phyloP scores from a whole-genome alignment of 164 flowering plant species.

The Dillenia suffruticosa region DNA sequence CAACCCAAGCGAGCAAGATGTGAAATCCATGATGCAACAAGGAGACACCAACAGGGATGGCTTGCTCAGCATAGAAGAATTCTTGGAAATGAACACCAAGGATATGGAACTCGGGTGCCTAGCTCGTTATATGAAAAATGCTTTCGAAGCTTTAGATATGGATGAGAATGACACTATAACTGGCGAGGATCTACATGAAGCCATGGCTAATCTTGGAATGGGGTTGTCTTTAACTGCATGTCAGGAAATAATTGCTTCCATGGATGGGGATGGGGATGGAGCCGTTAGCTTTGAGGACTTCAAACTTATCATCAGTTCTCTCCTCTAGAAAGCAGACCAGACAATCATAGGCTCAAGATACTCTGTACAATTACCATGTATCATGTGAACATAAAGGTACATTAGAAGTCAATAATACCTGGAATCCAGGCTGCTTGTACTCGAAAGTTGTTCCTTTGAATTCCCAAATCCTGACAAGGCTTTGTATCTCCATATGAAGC shows the following conservation, averaged over 20 bases:
- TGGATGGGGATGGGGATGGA: constrained; percentile 53
- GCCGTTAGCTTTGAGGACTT: constrained; percentile 34
- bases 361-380: too few species aligned
- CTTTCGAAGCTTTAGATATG: constrained; percentile 22
- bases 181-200: constrained; percentile 30
- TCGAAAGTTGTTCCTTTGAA: too few species aligned
- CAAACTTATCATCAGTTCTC: constrained; percentile 29
- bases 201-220: constrained; percentile 13
- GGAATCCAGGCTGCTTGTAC: too few species aligned
- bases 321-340: constrained; percentile 17
- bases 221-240: constrained; percentile 31
- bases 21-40: constrained; percentile 37
- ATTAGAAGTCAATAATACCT: too few species aligned
- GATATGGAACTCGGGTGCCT: constrained; percentile 34
- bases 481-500: too few species aligned
- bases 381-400: too few species aligned
- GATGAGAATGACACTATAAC: constrained; percentile 32
- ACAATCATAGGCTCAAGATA: too few species aligned
- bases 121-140: constrained; percentile 13
- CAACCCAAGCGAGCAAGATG: constrained; percentile 32
- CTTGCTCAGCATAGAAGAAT: constrained; percentile 39
- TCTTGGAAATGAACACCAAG: constrained; percentile 46
- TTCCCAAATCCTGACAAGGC: too few species aligned
- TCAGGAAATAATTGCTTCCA: constrained; percentile 26
- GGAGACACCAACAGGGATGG: constrained; percentile 40